These are phyloP conservation scores for Phytophthora kernoviae DNA, from an alignment of 352 stramenopile genomes.

Conservation along the genomic window DNA sequence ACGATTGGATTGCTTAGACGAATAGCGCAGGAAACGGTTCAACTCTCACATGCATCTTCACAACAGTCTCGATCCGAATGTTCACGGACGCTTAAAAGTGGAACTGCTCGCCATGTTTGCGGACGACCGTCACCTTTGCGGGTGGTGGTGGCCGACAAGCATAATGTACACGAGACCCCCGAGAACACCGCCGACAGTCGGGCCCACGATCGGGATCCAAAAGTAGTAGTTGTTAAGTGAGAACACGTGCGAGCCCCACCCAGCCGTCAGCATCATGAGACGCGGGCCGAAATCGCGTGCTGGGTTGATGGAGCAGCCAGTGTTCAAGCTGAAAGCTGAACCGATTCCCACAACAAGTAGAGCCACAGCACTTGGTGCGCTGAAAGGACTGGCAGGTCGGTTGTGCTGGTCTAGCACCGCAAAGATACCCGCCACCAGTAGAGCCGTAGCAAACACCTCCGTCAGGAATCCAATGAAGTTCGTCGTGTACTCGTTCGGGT, in stretches of 20 bases:
- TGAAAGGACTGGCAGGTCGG: conserved; percentile 38
- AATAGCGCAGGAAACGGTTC: conserved; percentile 28
- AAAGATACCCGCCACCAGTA: conserved; percentile 57
- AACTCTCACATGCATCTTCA: conserved; percentile 24
- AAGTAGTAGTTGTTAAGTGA: conserved; percentile 56
- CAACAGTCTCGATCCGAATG: background rate
- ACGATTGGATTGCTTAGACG: conserved; percentile 21
- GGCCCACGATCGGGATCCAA: conserved; percentile 56
- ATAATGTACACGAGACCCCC: conserved; percentile 46
- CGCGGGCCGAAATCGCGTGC: conserved; percentile 62
- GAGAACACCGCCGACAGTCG: conserved; percentile 41
- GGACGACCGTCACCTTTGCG: conserved; percentile 27
- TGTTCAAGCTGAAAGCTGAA: conserved; percentile 65
- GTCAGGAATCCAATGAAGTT: conserved; percentile 48
- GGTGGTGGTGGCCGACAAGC: conserved; percentile 58
- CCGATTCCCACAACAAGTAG: conserved; percentile 61
- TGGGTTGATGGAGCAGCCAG: conserved; percentile 61
- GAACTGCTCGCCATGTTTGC: conserved; percentile 31
- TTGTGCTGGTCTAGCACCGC: conserved; percentile 57
- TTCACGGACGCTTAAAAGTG: conserved; percentile 25
- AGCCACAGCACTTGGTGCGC: conserved; percentile 39
- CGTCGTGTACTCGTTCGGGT: conserved; percentile 47
- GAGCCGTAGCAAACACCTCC: conserved; percentile 51
- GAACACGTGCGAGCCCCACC: conserved; percentile 55
- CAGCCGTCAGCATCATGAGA: conserved; percentile 42